Percentiles rank a stretch among this genome's conserved stretches.
Conservation (phyloP, 345 rosid genomes). For the Rhizophora apiculata region DNA sequence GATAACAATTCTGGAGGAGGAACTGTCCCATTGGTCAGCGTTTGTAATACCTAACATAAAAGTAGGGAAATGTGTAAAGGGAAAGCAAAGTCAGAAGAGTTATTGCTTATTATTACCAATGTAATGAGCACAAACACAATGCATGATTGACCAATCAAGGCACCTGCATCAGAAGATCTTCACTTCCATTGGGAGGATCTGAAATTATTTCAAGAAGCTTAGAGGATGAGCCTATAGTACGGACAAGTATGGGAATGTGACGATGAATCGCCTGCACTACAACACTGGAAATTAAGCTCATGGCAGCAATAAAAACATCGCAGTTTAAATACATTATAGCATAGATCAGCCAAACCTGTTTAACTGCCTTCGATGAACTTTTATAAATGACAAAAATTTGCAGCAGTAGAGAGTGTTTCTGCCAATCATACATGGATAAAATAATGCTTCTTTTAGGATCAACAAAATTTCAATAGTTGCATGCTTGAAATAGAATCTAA, state of each 20-base stretch:
- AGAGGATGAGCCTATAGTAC: constrained; percentile 92
- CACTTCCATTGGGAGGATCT: constrained; percentile 91
- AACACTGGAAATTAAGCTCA: constrained; percentile 15
- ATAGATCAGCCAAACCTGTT: constrained; percentile 56
- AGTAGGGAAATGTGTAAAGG: constrained; percentile 11
- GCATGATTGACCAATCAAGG: constrained; percentile 11
- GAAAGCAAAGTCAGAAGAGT: constrained; percentile 15
- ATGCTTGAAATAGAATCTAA: background rate
- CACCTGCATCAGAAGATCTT: constrained; percentile 85
- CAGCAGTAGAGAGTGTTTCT: constrained; percentile 89
- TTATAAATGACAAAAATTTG: constrained; percentile 67
- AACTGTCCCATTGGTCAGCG: constrained; percentile 67
- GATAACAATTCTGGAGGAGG: constrained; percentile 79
- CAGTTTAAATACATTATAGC: constrained; percentile 5
- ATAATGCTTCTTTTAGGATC: background rate
- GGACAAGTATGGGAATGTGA: constrained; percentile 89
- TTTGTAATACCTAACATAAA: constrained; percentile 72
- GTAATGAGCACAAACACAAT: constrained; percentile 8
- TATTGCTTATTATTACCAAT: background rate
- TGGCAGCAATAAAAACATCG: constrained; percentile 2
- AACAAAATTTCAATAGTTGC: background rate
- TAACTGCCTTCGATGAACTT: constrained; percentile 61
- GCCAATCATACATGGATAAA: constrained; percentile 35
- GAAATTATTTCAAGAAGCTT: constrained; percentile 87
- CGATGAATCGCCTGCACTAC: constrained; percentile 76